These are phyloP conservation scores for Shiraia bambusicola DNA, from an alignment of 2,329 filamentous ascomycete genomes.

Conservation along the genomic window DNA sequence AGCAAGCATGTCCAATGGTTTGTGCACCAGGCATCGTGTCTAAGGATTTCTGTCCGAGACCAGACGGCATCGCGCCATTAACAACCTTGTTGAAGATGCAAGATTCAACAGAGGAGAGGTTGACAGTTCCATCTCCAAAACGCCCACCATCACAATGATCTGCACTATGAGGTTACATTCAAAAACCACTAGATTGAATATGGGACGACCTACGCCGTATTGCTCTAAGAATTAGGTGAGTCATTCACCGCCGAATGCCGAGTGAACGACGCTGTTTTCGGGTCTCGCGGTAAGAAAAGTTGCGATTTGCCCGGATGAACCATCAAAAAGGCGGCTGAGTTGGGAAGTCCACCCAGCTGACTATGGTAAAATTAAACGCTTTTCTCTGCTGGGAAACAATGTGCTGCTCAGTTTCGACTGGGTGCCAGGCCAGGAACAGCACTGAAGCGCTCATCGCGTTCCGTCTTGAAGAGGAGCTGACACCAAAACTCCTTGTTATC, in stretches of 20 bases:
- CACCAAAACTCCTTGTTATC: conserved; percentile 98
- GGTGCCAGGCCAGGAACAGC: conserved; percentile 66
- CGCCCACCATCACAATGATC: not conserved
- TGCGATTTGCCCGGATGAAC: not conserved
- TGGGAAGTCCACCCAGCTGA: not conserved
- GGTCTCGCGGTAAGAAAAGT: too few species aligned
- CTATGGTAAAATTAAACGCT: not conserved
- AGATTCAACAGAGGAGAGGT: not conserved
- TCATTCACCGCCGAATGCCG: conserved; percentile 4
- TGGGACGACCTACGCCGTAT: conserved; percentile 27
- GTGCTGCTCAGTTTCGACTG: conserved; percentile 34
- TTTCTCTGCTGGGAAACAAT: not conserved
- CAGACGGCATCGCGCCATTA: not conserved
- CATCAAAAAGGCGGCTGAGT: not conserved
- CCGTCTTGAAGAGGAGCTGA: conserved; percentile 97
- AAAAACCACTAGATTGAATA: conserved; percentile 5
- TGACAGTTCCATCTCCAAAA: not conserved
- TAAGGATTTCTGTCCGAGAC: not conserved
- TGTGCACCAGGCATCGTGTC: conserved; percentile 5
- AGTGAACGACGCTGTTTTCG: conserved; percentile 13
- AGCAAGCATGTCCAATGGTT: conserved; percentile 14
- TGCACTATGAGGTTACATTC: conserved; percentile 19
- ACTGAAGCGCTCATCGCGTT: conserved; percentile 86
- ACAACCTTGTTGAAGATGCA: not conserved
- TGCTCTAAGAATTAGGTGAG: not conserved